A percentile compares a stretch with the other conserved stretches of the same genome.
phyloP scores from a whole-genome alignment of 106 monocot genomes.

The Dendrobium officinale region DNA sequence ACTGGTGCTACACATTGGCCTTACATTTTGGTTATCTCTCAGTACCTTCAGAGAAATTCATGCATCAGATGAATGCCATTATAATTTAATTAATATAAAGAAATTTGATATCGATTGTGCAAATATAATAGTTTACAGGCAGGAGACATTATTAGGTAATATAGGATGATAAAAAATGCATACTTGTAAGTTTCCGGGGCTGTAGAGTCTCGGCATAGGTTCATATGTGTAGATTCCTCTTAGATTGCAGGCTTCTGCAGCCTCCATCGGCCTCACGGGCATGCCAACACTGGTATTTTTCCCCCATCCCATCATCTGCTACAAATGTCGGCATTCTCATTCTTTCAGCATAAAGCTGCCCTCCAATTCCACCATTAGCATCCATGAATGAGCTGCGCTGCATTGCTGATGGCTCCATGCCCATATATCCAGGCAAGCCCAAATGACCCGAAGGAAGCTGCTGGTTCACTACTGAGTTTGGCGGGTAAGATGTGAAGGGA shows the following conservation, averaged over 20 bases:
- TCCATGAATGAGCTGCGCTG: conserved; percentile 21
- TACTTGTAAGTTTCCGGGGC: conserved; percentile 56
- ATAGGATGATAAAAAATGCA: no score
- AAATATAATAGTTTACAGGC: no score
- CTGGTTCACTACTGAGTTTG: conserved; percentile 7
- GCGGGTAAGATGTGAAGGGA: not conserved
- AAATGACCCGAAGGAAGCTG: not conserved
- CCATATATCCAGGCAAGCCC: not conserved
- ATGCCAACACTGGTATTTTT: not conserved
- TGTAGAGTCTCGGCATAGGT: conserved; percentile 26
- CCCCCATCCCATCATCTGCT: conserved; percentile 1
- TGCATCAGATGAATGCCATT: not conserved
- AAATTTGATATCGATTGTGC: not conserved
- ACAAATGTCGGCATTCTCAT: not conserved
- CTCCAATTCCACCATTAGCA: not conserved
- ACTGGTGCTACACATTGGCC: conserved; percentile 7
- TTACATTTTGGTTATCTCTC: conserved; percentile 1
- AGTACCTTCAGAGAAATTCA: conserved; percentile 19
- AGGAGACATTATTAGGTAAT: no score
- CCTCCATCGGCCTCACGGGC: not conserved
- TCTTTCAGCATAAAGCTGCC: conserved; percentile 9
- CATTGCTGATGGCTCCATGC: conserved; percentile 1
- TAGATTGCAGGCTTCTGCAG: not conserved
- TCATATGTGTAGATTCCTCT: conserved; percentile 9
- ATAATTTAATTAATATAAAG: no score